A percentile compares a stretch with the other conserved stretches of the same genome.
phyloP scores from a whole-genome alignment of 306 rosid species.

The Alnus glutinosa region DNA sequence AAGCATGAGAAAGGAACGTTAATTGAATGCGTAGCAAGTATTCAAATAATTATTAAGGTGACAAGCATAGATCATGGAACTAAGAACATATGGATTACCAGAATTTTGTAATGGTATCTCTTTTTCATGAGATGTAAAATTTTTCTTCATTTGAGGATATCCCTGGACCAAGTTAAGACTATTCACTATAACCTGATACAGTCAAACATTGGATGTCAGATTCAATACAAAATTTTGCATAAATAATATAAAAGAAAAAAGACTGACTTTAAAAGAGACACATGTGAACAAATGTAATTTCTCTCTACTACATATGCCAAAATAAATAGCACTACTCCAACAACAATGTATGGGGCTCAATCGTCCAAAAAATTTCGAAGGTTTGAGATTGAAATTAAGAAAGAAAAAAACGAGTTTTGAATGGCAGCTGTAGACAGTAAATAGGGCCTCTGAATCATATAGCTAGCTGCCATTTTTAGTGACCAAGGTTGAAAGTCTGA shows the following conservation, averaged over 20 bases:
- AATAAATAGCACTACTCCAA: background rate
- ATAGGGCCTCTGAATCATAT: background rate
- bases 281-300: background rate
- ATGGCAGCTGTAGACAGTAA: background rate
- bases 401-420: background rate
- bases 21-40: background rate
- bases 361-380: background rate
- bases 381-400: background rate
- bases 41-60: background rate
- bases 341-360: background rate
- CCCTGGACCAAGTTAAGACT: constrained; percentile 54
- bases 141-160: constrained; percentile 13
- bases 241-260: background rate
- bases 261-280: constrained; percentile 4
- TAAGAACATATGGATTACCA: constrained; percentile 32
- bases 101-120: constrained; percentile 2
- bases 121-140: background rate
- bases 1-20: background rate
- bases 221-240: background rate
- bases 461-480: background rate
- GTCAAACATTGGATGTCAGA: constrained; percentile 18
- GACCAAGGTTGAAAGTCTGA: background rate
- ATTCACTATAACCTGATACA: constrained; percentile 47
- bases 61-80: background rate
- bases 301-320: background rate